A percentile compares a stretch with the other conserved stretches of the same genome.
phyloP scores from a whole-genome alignment of 2,329 filamentous ascomycete species.

The Eurotiales sp. region DNA sequence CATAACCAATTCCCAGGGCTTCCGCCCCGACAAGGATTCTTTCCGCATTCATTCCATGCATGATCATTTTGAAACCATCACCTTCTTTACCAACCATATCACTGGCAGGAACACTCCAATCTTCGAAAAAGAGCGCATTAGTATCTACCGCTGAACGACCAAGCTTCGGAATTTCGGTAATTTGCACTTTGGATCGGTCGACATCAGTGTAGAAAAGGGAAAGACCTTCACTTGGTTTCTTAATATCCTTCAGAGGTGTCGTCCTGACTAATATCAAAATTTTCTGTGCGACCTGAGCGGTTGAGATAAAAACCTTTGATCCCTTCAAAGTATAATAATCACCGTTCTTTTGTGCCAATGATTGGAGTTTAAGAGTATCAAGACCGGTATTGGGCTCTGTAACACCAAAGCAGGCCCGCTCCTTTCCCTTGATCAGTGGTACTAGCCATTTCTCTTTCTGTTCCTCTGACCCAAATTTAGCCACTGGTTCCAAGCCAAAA shows the following conservation, averaged over 20 bases:
- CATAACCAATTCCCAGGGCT: slow-evolving; percentile 45
- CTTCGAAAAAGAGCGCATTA: slow-evolving; percentile 44
- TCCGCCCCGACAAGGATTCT: slow-evolving; percentile 35
- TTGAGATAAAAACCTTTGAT: slow-evolving; percentile 45
- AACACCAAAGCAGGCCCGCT: slow-evolving; percentile 42
- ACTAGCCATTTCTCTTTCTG: slow-evolving; percentile 39
- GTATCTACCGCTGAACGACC: slow-evolving; percentile 44
- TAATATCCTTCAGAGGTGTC: slow-evolving; percentile 38
- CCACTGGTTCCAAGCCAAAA: slow-evolving; percentile 44
- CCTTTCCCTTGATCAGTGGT: slow-evolving; percentile 38
- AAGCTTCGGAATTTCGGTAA: slow-evolving; percentile 47
- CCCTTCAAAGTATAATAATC: slow-evolving; percentile 37
- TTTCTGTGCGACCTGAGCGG: slow-evolving; percentile 56
- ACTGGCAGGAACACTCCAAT: slow-evolving; percentile 37
- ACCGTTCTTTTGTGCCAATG: slow-evolving; percentile 30
- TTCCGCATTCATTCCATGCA: slow-evolving; percentile 39
- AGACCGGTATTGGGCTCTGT: slow-evolving; percentile 42
- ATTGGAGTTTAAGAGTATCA: slow-evolving; percentile 26
- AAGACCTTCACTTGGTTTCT: slow-evolving; percentile 41
- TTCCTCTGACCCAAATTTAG: slow-evolving; percentile 42
- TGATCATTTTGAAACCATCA: slow-evolving; percentile 44
- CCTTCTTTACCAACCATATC: slow-evolving; percentile 42
- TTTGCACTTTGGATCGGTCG: slow-evolving; percentile 32
- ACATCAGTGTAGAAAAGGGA: slow-evolving; percentile 47
- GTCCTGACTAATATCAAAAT: slow-evolving; percentile 72